A percentile compares a stretch with the other conserved stretches of the same genome.
Conservation (phyloP, 164 flowering plant genomes). For the Berberis thunbergii region DNA sequence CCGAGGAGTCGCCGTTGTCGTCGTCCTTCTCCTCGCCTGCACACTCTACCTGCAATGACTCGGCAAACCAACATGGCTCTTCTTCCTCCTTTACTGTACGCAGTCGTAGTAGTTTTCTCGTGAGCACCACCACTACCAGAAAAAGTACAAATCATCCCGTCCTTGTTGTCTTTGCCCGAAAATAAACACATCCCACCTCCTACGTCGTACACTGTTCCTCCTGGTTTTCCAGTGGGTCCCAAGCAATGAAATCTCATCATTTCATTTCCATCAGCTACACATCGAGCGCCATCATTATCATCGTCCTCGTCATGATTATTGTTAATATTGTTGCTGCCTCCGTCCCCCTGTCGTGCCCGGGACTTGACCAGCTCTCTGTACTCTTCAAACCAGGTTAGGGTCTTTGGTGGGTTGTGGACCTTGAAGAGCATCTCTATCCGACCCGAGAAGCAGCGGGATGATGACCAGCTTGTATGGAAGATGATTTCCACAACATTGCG, state of each 20-base stretch:
- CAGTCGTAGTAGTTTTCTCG: slow-evolving; percentile 26
- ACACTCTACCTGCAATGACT: slow-evolving; percentile 85
- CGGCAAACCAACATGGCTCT: slow-evolving; percentile 93
- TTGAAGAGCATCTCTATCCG: slow-evolving; percentile 82
- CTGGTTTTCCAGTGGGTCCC: slow-evolving; percentile 33
- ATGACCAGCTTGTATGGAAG: slow-evolving; percentile 82
- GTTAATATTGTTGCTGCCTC: slow-evolving; percentile 13
- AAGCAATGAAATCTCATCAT: slow-evolving; percentile 82
- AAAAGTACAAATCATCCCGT: slow-evolving; percentile 52
- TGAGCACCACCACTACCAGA: slow-evolving; percentile 81
- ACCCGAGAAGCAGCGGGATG: slow-evolving; percentile 44
- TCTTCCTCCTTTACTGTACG: slow-evolving; percentile 70
- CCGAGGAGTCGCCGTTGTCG: slow-evolving; percentile 9
- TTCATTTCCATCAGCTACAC: slow-evolving; percentile 95
- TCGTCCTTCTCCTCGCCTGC: slow-evolving; percentile 19
- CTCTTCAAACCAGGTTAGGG: slow-evolving; percentile 79
- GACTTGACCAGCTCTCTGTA: slow-evolving; percentile 61
- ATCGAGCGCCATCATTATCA: slow-evolving; percentile 41
- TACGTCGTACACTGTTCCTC: slow-evolving; percentile 18
- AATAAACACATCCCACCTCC: slow-evolving; percentile 38
- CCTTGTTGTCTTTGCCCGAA: slow-evolving; percentile 26
- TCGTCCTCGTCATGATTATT: too few relatives aligned
- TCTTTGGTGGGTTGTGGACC: slow-evolving; percentile 51
- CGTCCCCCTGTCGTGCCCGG: slow-evolving; percentile 29
- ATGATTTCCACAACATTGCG: slow-evolving; percentile 93